Percentiles rank a stretch among this genome's conserved stretches.
phyloP scores from a whole-genome alignment of 2,329 filamentous ascomycete genomes.

The Exophiala aquamarina region DNA sequence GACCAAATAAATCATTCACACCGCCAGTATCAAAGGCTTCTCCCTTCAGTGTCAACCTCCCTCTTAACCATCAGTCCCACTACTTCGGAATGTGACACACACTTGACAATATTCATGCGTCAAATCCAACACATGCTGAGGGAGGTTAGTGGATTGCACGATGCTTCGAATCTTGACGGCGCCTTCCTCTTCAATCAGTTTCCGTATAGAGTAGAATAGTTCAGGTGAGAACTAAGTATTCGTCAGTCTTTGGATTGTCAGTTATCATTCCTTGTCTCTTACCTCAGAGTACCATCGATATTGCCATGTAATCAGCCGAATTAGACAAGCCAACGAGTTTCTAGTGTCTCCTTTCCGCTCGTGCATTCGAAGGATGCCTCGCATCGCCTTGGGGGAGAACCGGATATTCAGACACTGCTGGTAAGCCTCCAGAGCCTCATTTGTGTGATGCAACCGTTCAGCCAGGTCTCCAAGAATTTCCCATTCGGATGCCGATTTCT shows the following conservation, averaged over 20 bases:
- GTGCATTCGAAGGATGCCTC: conserved; percentile 77
- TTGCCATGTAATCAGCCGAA: conserved; percentile 93
- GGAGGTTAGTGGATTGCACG: conserved; percentile 90
- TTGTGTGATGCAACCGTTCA: conserved; percentile 85
- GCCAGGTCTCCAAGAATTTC: conserved; percentile 93
- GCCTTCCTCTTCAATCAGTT: conserved; percentile 94
- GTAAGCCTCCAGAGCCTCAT: conserved; percentile 92
- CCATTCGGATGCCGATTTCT: conserved; percentile 96
- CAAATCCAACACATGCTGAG: conserved; percentile 87
- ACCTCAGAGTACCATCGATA: conserved; percentile 98
- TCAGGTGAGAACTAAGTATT: conserved; percentile 76
- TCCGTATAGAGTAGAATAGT: conserved; percentile 81
- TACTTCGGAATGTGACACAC: conserved; percentile 93
- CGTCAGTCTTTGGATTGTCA: conserved; percentile 23
- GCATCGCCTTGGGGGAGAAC: conserved; percentile 90
- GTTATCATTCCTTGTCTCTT: conserved; percentile 28
- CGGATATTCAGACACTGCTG: conserved; percentile 80
- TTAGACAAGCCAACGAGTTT: conserved; percentile 79
- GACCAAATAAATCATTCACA: too few species aligned
- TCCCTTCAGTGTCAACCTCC: too few species aligned
- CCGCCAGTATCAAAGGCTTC: too few species aligned
- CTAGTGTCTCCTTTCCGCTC: conserved; percentile 76
- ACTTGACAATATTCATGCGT: conserved; percentile 95
- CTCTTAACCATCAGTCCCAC: conserved; percentile 80
- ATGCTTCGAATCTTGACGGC: conserved; percentile 97